Evolutionary conservation across 345 rosid genomes (phyloP).

Genomic region (Bretschneidera sinensis): DNA sequence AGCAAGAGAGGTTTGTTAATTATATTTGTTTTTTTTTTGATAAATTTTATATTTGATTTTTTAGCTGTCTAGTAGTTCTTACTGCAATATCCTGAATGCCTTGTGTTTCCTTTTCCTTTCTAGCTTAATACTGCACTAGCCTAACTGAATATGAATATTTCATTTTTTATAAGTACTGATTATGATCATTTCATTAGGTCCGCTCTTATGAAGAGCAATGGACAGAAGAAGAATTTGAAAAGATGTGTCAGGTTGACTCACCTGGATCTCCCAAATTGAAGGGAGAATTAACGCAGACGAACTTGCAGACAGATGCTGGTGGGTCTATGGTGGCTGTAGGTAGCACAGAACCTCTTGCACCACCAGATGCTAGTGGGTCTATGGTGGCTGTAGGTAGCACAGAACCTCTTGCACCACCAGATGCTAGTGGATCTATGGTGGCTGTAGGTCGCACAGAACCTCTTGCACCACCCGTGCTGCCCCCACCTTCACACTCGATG

Average conservation of each 20-base stretch:
- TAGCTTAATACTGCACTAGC: neutral
- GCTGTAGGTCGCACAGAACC: constrained; percentile 20
- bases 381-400: constrained; percentile 9
- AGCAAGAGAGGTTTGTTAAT: constrained; percentile 78
- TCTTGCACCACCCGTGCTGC: constrained; percentile 7
- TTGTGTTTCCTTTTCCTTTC: neutral
- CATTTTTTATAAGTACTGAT: neutral
- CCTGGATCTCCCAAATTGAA: constrained; percentile 57
- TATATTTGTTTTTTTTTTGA: constrained; percentile 19
- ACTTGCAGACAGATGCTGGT: constrained; percentile 35
- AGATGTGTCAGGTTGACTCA: constrained; percentile 77
- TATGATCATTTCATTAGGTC: constrained; percentile 39
- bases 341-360: constrained; percentile 17
- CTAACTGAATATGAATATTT: constrained; percentile 10
- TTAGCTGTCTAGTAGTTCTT: too few species aligned
- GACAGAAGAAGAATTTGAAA: constrained; percentile 96
- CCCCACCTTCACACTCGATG: constrained; percentile 14
- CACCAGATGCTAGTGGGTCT: too few species aligned
- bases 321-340: constrained; percentile 3
- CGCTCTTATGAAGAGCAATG: constrained; percentile 89
- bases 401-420: constrained; percentile 16
- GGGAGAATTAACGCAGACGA: constrained; percentile 44
- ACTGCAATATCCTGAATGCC: neutral
- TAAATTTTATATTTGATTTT: neutral
- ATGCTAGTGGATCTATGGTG: constrained; percentile 12